Base-by-base conservation (phyloP, 2,329 filamentous ascomycete genomes). In the Fusarium staphyleae region DNA sequence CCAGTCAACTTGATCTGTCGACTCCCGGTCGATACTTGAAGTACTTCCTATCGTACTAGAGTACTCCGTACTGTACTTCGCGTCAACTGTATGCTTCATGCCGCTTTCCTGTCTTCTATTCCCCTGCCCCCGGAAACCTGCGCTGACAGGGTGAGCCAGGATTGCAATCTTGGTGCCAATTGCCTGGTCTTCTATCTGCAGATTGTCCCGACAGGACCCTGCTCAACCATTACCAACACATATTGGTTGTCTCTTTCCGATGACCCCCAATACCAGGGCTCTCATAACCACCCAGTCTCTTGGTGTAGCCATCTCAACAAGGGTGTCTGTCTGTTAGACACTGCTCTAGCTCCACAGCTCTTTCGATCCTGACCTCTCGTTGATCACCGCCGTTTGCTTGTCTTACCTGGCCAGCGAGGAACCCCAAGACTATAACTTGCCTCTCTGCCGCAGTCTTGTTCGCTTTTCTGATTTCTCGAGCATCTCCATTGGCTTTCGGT, bases 381-480 rank as follows among this genome's bases (percentile, higher is more conserved):
- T 53, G 49, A 67, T 57, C 60, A 67, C 64, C 65, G 65, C 65
- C 59, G 63, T 66, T 67, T 57, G 47, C 51, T 48, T 62, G 49
- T 54, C 57, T 61, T 63, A 63, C 60, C 56, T 55, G 65, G 62
- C 52, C 52, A 45, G 64, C 56, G 51, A 53, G 55, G 55, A 36
- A 42, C 30, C 41, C 48, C 45, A 53, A 60, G 55, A 52, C 50
- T 67, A 67, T 67, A 56, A 55, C 60, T 61, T 63, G 36, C 41
- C 39, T 42, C 35, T 45, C 48, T 36, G n/a, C 24, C 51, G 49
- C 56, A 48, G 33, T 56, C 46, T 37, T 43, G 48, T 46, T 51
- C 41, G 8, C 19, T 40, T 14, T 55, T 12, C 40, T 55, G 48
- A 36, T 26, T 24, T 46, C 32, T 46, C 54, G 43, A 55, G 44